A percentile compares a stretch with the other conserved stretches of the same genome.
These are phyloP conservation scores for Pleurotus tuber-regium DNA, from an alignment of 768 basidiomycete species.

Conservation along the genomic window DNA sequence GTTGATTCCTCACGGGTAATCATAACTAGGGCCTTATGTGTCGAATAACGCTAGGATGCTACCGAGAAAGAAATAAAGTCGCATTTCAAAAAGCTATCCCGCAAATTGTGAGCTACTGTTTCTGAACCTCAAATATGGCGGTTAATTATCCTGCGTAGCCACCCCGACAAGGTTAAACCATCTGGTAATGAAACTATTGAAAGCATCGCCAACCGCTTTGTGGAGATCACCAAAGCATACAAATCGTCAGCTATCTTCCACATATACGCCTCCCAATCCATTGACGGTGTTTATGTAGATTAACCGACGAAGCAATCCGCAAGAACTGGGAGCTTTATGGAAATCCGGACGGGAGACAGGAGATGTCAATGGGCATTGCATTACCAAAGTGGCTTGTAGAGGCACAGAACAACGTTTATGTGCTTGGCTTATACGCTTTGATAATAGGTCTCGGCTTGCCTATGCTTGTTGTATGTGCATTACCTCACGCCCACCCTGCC, in stretches of 20 bases:
- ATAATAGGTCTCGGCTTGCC: slow-evolving; percentile 89
- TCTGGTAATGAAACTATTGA: slow-evolving; percentile 83
- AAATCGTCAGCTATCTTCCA: slow-evolving; percentile 63
- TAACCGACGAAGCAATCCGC: slow-evolving; percentile 91
- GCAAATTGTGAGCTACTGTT: slow-evolving; percentile 62
- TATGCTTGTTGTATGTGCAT: slow-evolving; percentile 67
- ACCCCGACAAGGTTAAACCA: slow-evolving; percentile 94
- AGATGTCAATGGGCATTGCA: slow-evolving; percentile 91
- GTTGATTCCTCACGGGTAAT: slow-evolving; percentile 26
- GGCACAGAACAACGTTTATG: slow-evolving; percentile 87
- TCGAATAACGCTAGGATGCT: slow-evolving; percentile 41
- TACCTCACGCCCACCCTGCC: not conserved
- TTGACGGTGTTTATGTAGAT: slow-evolving; percentile 36
- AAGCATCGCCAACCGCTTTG: slow-evolving; percentile 81
- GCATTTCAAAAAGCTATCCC: slow-evolving; percentile 89
- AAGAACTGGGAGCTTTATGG: slow-evolving; percentile 88
- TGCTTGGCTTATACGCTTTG: slow-evolving; percentile 83
- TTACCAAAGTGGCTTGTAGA: slow-evolving; percentile 93
- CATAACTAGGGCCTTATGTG: not conserved
- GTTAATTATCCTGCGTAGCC: slow-evolving; percentile 45
- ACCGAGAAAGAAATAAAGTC: slow-evolving; percentile 93
- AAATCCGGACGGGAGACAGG: slow-evolving; percentile 96
- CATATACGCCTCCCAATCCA: slow-evolving; percentile 1
- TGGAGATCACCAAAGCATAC: slow-evolving; percentile 95
- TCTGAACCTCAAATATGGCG: not conserved